Percentiles rank a stretch among this genome's conserved stretches.
phyloP scores from a whole-genome alignment of 441 rosid genomes.

The Aleurites moluccanus region DNA sequence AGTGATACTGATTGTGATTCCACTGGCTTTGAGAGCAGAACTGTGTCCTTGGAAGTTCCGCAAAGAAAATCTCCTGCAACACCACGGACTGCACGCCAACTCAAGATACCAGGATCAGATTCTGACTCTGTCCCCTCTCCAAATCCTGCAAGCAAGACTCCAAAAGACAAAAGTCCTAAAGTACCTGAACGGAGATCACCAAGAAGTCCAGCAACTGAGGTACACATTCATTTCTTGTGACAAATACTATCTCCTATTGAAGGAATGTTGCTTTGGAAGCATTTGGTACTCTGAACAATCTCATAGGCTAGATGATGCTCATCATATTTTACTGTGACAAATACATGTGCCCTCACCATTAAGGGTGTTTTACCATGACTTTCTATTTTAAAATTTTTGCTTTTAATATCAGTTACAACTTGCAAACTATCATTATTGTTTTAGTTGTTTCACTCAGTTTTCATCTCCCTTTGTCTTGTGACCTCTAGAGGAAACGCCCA shows the following conservation, averaged over 20 bases:
- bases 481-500: constrained; percentile 64
- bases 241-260: constrained; percentile 9
- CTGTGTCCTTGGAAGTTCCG: constrained; percentile 59
- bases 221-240: constrained; percentile 29
- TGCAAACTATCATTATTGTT: neutral
- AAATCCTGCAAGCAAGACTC: constrained; percentile 51
- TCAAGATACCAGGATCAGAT: constrained; percentile 54
- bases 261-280: neutral
- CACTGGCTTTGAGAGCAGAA: constrained; percentile 42
- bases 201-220: constrained; percentile 68
- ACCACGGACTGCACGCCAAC: constrained; percentile 66
- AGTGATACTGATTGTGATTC: constrained; percentile 17
- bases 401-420: neutral
- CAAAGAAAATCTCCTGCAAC: constrained; percentile 73
- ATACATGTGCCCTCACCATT: neutral
- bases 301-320: constrained; percentile 1
- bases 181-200: constrained; percentile 75
- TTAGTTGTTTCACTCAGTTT: constrained; percentile 9
- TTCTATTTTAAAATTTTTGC: constrained; percentile 2
- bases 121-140: constrained; percentile 52
- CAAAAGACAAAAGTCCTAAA: constrained; percentile 75
- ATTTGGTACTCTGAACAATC: constrained; percentile 3
- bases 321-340: neutral
- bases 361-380: neutral
- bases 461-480: constrained; percentile 21